Base-by-base conservation (phyloP, 208 protist genomes). In the Wallacemonas rigidus region DNA sequence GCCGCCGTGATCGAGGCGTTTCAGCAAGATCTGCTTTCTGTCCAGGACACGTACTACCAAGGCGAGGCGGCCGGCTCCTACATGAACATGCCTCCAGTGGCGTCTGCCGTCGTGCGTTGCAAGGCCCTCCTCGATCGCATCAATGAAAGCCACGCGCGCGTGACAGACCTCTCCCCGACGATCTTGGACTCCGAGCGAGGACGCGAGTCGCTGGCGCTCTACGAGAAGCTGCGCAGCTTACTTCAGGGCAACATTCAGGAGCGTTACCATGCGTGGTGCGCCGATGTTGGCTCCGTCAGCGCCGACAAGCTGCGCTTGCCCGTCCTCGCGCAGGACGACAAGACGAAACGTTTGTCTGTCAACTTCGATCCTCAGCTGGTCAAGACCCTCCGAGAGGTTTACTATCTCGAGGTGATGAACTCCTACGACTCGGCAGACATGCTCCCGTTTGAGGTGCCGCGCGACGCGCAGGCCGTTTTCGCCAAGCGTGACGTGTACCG, bases 341-440 rank as follows among this genome's bases (percentile, higher is more conserved):
- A 75, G 40, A 86, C 85, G 47, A 71, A 82, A 38, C 67, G 69
- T 14, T 74, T 98, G 12, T 67, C 75, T 15, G 97, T 99, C 55
- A 99, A 99, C 83, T 99, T 99, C 77, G 98, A 99, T 77, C 75
- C 94, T n/a, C 86, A 86, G 3, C 89, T 99, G 14, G 94, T 98
- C 35, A 91, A 95, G 71, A 95, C 98, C 57, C 85, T 99, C 54
- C 89, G 95, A 61, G 98, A 99, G 81, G 95, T 98, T 45, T 98
- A 98, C 78, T 99, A 99, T 80, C 69, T 99, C 26, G 90, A 98
- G 73, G 83, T 95, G 17, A 89, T 98, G 65, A 98, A 98, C 77
- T 94, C 94, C 15, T 94, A 90, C 83, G 86, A 95, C 40, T 63
- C 68, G 51, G 41, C 75, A 12, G 67, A 63, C 61, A 80, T 88